These are phyloP conservation scores for Trichoderma harzianum DNA, from an alignment of 2,329 filamentous ascomycete genomes.

Conservation along the genomic window DNA sequence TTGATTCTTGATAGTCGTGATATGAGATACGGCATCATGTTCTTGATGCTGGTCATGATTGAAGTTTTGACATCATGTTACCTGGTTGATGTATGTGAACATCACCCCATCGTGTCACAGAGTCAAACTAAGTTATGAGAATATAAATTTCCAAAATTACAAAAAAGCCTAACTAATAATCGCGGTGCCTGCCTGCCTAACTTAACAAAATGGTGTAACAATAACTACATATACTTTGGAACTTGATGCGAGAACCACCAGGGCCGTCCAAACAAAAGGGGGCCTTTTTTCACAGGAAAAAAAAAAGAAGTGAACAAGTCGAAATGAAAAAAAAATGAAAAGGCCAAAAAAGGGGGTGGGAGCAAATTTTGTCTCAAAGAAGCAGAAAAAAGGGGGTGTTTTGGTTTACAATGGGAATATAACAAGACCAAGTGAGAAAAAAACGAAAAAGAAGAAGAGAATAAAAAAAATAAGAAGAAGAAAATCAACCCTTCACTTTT, in stretches of 20 bases:
- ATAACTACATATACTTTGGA: not conserved
- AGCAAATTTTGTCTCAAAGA: not conserved
- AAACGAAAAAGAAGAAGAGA: not conserved
- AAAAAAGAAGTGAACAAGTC: not conserved
- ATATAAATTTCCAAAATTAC: not conserved
- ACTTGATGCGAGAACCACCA: not conserved
- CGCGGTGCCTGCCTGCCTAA: not conserved
- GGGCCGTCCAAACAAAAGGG: not conserved
- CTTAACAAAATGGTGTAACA: not conserved
- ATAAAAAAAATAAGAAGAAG: not conserved
- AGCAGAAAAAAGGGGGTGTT: not conserved
- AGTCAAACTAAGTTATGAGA: not conserved
- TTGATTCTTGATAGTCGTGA: too few relatives aligned
- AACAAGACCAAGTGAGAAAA: not conserved
- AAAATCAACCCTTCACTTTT: not conserved
- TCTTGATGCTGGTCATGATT: not conserved
- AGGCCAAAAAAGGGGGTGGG: not conserved
- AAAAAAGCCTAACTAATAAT: not conserved
- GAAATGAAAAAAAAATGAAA: not conserved
- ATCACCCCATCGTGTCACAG: not conserved
- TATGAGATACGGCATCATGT: too few relatives aligned
- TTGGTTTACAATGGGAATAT: not conserved
- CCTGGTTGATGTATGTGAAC: not conserved
- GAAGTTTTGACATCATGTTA: not conserved
- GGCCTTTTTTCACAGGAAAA: not conserved